Conservation (phyloP, 2,329 filamentous ascomycete genomes). For the Thielaviopsis euricoi region DNA sequence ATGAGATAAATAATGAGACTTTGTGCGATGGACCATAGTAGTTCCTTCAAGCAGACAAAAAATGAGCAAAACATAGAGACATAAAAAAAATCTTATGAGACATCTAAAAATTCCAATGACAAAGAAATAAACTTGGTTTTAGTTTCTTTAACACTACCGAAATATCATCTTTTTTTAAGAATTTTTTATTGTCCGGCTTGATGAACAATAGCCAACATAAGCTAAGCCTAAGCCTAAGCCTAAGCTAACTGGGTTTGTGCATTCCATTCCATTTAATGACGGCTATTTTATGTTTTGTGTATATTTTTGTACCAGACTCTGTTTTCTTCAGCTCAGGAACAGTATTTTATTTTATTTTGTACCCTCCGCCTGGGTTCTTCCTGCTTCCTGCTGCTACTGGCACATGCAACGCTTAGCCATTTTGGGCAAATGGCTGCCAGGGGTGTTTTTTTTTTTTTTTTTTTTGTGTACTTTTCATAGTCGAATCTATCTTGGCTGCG, state of each 20-base stretch:
- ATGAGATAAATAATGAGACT: no score
- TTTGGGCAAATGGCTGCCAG: not conserved
- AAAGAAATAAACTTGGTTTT: not conserved
- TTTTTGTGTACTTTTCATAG: no score
- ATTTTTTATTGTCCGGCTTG: no score
- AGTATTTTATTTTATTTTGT: not conserved
- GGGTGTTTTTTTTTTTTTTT: not conserved
- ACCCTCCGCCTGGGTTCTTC: not conserved
- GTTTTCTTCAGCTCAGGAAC: no score
- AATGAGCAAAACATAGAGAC: not conserved
- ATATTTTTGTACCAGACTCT: no score
- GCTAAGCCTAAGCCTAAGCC: no score
- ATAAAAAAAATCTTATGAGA: not conserved
- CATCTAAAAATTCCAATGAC: not conserved
- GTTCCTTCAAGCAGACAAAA: not conserved
- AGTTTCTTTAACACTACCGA: not conserved
- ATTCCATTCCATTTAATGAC: not conserved
- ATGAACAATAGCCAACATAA: no score
- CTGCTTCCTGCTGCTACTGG: not conserved
- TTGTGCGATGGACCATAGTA: no score
- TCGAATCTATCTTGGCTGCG: no score
- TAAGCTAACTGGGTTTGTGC: not conserved
- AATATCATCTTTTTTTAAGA: no score
- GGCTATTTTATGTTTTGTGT: not conserved
- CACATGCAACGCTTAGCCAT: not conserved